Evolutionary conservation across 768 basidiomycete genomes (phyloP).

Genomic region (Serendipita vermifera): DNA sequence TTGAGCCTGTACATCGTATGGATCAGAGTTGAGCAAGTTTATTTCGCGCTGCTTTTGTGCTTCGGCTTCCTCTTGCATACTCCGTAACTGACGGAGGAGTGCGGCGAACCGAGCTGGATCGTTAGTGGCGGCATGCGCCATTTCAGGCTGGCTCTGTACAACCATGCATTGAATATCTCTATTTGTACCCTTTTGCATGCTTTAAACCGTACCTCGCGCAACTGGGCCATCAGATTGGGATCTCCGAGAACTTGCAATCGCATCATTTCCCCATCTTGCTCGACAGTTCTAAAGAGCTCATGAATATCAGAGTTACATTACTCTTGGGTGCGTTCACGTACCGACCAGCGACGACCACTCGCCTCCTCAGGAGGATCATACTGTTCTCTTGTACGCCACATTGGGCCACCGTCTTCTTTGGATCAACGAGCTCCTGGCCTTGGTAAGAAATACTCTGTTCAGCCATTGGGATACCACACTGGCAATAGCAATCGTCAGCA

Average conservation of each 20-base stretch:
- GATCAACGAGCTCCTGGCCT: conserved; percentile 49
- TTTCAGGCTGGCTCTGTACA: conserved; percentile 62
- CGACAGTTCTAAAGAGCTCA: conserved; percentile 36
- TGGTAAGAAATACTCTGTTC: conserved; percentile 66
- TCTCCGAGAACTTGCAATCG: conserved; percentile 77
- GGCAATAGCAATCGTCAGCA: background rate
- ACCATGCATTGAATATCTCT: too few relatives aligned
- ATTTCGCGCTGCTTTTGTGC: conserved; percentile 48
- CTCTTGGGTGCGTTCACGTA: conserved; percentile 15
- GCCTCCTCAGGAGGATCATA: conserved; percentile 55
- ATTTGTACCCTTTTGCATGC: too few relatives aligned
- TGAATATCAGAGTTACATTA: background rate
- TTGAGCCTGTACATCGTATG: conserved; percentile 87
- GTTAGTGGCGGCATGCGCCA: conserved; percentile 54
- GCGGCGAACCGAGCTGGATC: conserved; percentile 65
- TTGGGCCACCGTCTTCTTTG: conserved; percentile 53
- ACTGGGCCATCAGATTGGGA: conserved; percentile 60
- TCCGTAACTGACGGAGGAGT: conserved; percentile 49
- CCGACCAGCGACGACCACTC: conserved; percentile 37
- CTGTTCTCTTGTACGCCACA: conserved; percentile 53
- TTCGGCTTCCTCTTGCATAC: conserved; percentile 42
- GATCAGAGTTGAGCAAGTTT: conserved; percentile 65
- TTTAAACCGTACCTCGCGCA: conserved; percentile 53
- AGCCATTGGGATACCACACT: conserved; percentile 60
- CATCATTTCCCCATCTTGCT: conserved; percentile 83